Percentiles rank a stretch among this genome's conserved stretches.
phyloP scores from a whole-genome alignment of 2,329 filamentous ascomycete species.

The Talaromyces pinophilus region DNA sequence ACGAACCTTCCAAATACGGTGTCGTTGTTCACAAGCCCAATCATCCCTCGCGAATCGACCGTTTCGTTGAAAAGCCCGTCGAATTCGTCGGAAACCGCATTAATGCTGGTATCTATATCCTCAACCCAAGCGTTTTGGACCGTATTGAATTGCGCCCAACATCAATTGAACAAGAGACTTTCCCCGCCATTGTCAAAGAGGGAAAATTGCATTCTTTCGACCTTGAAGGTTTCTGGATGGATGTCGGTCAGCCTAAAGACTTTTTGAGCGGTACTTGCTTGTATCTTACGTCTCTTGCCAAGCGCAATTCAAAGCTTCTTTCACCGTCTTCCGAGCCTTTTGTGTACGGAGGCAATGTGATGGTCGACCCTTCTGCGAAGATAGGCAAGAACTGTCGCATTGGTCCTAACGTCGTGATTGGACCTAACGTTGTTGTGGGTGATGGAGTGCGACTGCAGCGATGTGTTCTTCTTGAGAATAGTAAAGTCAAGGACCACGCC shows the following conservation, averaged over 20 bases:
- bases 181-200: conserved; percentile 88
- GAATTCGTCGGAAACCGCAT: conserved; percentile 99
- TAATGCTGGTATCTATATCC: conserved; percentile 97
- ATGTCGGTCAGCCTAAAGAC: conserved; percentile 97
- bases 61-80: conserved; percentile 98
- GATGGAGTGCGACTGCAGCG: conserved; percentile 93
- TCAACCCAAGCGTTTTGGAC: conserved; percentile 86
- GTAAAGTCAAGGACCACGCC: conserved; percentile 97
- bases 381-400: conserved; percentile 99
- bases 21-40: conserved; percentile 96
- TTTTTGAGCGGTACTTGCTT: conserved; percentile 95
- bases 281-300: conserved; percentile 88
- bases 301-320: conserved; percentile 84
- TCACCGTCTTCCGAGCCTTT: conserved; percentile 72
- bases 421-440: conserved; percentile 85
- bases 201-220: conserved; percentile 94
- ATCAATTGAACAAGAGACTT: conserved; percentile 98
- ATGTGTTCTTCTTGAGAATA: conserved; percentile 82
- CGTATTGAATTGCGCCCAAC: conserved; percentile 96
- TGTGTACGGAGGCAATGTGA: conserved; percentile 90
- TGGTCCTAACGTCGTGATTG: conserved; percentile 94
- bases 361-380: conserved; percentile 91
- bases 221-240: conserved; percentile 98
- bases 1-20: conserved; percentile 98
- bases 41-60: conserved; percentile 88